Base-by-base conservation (phyloP, 495 filamentous ascomycete species). In the Aspergillus leporis region DNA sequence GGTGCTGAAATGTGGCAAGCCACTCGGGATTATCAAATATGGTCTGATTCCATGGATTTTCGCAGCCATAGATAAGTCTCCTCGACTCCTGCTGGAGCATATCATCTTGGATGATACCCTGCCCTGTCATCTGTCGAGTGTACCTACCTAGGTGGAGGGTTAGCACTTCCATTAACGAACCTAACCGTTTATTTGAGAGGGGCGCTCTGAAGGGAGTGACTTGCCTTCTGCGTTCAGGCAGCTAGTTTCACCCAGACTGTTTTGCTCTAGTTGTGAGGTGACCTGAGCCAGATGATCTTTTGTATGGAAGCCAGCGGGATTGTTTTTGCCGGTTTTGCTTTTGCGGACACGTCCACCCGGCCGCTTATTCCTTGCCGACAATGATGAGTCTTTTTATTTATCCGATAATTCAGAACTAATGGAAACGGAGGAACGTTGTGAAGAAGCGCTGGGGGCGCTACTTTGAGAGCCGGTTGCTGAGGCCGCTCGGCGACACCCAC, bases 11-110 rank as follows among this genome's bases (percentile, higher is more conserved):
- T 25, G 52, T 52, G 43, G 61, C 74, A 16, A 88, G 68, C 79
- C 83, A 84, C 6, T 73, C 66, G 0, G 69, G 69, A 61, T 88
- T 82, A 60, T 88, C 85, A 1, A 82, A 78, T 9, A 78, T 78
- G 0, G 83, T 86, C 62, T 86, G 84, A 53, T 86, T 86, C 83
- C 84, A 88, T n/a, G 76, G 73, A 61, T 87, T 85, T 46, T 86
- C 82, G 31, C 69, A 78, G 38, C 82, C 80, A 67, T 84, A 87
- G 28, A 87, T 77, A 58, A 85, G 78, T 6, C 82, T 66, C 41
- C 85, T 77, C 0, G 82, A 82, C 56, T 84, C 74, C 16, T 64
- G 72, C 65, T 86, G 84, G 21, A 88, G 65, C 49, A 84, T 80
- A 2, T 70, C 72, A 63, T 88, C 83, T 14, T 75, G 83, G 53